phyloP scores from a whole-genome alignment of 2,329 filamentous ascomycete genomes.

The Fusarium sp. region DNA sequence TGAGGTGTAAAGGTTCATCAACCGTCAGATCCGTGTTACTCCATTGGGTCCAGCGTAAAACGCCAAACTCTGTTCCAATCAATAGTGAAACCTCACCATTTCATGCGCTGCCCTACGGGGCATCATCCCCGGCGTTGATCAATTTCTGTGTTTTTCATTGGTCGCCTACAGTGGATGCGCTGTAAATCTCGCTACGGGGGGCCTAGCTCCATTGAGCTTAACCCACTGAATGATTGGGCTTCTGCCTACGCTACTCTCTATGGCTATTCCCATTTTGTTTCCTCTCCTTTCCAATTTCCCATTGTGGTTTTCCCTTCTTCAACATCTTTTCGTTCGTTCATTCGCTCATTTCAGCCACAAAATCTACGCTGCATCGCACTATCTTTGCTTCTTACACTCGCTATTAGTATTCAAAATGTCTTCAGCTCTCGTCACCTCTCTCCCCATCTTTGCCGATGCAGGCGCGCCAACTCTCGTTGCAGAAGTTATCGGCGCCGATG shows the following conservation, averaged over 20 bases:
- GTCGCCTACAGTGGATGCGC: fast-evolving
- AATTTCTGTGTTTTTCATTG: fast-evolving
- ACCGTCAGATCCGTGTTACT: background rate
- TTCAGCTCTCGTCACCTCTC: slow-evolving; percentile 14
- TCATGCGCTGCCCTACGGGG: background rate
- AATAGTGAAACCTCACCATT: background rate
- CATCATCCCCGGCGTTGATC: background rate
- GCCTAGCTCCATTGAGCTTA: background rate
- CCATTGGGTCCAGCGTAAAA: background rate
- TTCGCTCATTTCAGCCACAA: background rate
- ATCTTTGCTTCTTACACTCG: background rate
- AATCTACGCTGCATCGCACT: background rate
- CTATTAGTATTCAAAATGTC: slow-evolving; percentile 2
- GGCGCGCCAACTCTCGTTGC: background rate
- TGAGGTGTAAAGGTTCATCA: background rate
- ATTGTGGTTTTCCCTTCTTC: background rate
- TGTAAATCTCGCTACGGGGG: background rate
- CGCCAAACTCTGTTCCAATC: background rate
- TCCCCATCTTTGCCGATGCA: background rate
- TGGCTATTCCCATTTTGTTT: slow-evolving; percentile 8
- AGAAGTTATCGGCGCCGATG: slow-evolving; percentile 18
- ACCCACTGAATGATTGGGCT: background rate
- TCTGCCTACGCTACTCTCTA: background rate
- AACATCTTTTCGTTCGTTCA: background rate
- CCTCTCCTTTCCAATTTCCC: slow-evolving; percentile 15